Conservation (phyloP, 1,284 basidiomycete species). For the Pseudomicrostroma phylloplanum region DNA sequence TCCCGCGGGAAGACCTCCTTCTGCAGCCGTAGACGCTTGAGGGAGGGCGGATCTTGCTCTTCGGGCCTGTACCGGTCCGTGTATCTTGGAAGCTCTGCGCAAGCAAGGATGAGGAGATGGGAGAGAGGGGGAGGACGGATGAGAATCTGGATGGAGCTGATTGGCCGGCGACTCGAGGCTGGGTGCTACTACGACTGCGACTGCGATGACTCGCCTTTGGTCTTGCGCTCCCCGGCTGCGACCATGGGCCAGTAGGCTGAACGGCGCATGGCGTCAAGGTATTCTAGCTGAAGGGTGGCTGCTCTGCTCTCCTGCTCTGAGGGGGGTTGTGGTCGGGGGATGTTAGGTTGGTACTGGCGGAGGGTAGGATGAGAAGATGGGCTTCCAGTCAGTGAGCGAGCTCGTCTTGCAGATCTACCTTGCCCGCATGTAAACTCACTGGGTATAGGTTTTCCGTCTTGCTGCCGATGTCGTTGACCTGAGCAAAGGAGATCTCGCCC, state of each 20-base stretch:
- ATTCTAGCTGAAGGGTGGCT: conserved; percentile 5
- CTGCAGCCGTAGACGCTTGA: conserved; percentile 34
- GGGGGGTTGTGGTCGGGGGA: conserved; percentile 5
- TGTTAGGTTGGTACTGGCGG: not conserved
- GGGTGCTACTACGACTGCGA: not conserved
- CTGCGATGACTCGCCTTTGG: not conserved
- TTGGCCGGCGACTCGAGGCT: too few species aligned
- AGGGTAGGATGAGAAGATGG: not conserved
- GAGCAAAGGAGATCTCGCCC: conserved; percentile 7
- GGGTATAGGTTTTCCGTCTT: conserved; percentile 2
- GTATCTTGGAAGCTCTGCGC: conserved; percentile 33
- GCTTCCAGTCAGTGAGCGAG: conserved; percentile 6
- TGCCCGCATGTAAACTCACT: conserved; percentile 1
- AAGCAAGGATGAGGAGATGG: too few species aligned
- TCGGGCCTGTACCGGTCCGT: conserved; percentile 40
- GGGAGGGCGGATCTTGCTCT: conserved; percentile 27
- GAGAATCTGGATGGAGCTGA: too few species aligned
- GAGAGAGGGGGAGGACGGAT: too few species aligned
- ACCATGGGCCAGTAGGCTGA: conserved; percentile 8
- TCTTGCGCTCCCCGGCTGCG: not conserved
- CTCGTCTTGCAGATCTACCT: conserved; percentile 7
- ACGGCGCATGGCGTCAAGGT: not conserved
- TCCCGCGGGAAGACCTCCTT: conserved; percentile 41
- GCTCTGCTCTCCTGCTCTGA: conserved; percentile 13
- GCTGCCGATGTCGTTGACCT: conserved; percentile 5